Evolutionary conservation across 805 yeast species (phyloP).

Genomic region (Saccharomyces paradoxus): DNA sequence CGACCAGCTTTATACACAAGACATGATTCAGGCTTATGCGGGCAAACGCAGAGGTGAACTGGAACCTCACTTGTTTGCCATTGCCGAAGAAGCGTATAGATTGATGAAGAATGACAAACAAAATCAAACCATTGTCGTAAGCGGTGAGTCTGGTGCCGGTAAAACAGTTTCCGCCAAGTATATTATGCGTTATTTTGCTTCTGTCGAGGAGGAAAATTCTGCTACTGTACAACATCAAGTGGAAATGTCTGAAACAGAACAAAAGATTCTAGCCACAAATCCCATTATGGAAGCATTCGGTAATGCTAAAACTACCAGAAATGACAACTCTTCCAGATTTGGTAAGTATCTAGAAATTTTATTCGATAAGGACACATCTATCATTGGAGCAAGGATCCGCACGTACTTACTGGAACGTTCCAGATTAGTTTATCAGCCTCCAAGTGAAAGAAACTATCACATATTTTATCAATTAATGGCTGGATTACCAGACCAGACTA

Average conservation of each 20-base stretch:
- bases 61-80: conserved; percentile 95
- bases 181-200: conserved; percentile 94
- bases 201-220: conserved; percentile 58
- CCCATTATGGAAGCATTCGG: conserved; percentile 89
- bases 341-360: conserved; percentile 90
- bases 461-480: conserved; percentile 83
- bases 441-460: conserved; percentile 87
- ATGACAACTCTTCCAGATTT: conserved; percentile 88
- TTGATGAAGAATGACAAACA: conserved; percentile 80
- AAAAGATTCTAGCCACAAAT: conserved; percentile 90
- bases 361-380: conserved; percentile 64
- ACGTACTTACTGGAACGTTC: conserved; percentile 90
- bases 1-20: conserved; percentile 84
- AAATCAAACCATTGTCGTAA: conserved; percentile 92
- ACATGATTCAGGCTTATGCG: conserved; percentile 89
- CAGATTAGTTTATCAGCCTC: conserved; percentile 87
- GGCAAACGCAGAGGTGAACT: conserved; percentile 89
- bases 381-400: conserved; percentile 90
- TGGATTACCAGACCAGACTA: conserved; percentile 53
- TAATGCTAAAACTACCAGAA: conserved; percentile 86
- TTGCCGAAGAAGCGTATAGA: conserved; percentile 94
- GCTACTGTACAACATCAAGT: conserved; percentile 30
- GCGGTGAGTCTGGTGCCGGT: conserved; percentile 99
- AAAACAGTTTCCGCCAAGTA: conserved; percentile 95
- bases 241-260: conserved; percentile 86